A percentile compares a stretch with the other conserved stretches of the same genome.
These are phyloP conservation scores for Nothopassalora personata DNA, from an alignment of 2,329 filamentous ascomycete species.

Conservation along the genomic window DNA sequence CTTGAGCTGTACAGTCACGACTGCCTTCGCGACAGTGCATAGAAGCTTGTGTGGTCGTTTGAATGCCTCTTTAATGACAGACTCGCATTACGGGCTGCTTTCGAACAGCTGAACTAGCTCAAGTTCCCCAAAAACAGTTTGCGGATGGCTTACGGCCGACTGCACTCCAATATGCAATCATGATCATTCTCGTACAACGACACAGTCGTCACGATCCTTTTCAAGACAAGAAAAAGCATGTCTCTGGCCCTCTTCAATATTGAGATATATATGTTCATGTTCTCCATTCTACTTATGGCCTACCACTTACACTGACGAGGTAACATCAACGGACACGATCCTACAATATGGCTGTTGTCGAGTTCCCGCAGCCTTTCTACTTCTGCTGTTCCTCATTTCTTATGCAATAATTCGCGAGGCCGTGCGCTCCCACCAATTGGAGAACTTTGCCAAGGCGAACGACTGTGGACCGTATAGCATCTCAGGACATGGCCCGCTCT, in stretches of 20 bases:
- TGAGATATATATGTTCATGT: too few species aligned
- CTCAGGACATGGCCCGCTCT: background rate
- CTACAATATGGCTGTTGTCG: background rate
- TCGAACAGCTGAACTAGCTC: background rate
- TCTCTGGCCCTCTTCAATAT: background rate
- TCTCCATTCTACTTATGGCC: too few species aligned
- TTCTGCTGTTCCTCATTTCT: background rate
- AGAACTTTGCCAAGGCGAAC: slow-evolving; percentile 8
- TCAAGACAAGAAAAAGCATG: background rate
- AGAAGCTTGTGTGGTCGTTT: background rate
- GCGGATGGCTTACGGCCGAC: background rate
- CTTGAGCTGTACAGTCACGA: too few species aligned
- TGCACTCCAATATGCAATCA: background rate
- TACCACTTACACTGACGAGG: too few species aligned
- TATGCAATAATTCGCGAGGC: background rate
- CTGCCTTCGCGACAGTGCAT: background rate
- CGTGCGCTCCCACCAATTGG: slow-evolving; percentile 1
- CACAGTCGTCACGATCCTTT: background rate
- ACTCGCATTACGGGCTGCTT: background rate
- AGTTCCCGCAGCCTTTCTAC: background rate
- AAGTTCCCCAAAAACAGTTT: background rate
- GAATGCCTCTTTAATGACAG: background rate
- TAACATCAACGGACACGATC: background rate
- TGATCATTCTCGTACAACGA: background rate
- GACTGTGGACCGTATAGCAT: slow-evolving; percentile 11